These are phyloP conservation scores for Trichoderma harzianum DNA, from an alignment of 2,329 filamentous ascomycete species.

Conservation along the genomic window DNA sequence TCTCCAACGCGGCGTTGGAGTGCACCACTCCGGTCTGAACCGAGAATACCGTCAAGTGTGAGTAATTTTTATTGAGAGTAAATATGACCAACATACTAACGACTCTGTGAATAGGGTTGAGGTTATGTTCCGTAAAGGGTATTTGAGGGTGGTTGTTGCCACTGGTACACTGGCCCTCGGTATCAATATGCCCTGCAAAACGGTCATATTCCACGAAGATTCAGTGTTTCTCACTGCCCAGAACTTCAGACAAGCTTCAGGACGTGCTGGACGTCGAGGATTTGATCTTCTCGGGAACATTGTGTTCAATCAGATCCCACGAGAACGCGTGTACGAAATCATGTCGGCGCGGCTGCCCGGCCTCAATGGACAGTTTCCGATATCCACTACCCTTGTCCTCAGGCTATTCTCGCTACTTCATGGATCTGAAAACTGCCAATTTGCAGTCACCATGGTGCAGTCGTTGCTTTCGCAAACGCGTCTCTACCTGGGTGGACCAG, in stretches of 20 bases:
- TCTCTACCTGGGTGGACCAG: conserved; percentile 66
- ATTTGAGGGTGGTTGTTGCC: conserved; percentile 66
- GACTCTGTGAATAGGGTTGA: conserved; percentile 46
- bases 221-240: conserved; percentile 70
- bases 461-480: conserved; percentile 67
- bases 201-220: conserved; percentile 72
- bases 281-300: conserved; percentile 81
- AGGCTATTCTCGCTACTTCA: conserved; percentile 65
- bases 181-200: conserved; percentile 83
- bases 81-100: neutral
- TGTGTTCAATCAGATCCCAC: conserved; percentile 66
- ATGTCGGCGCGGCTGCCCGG: conserved; percentile 72
- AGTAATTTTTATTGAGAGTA: conserved; percentile 24
- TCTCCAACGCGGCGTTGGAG: conserved; percentile 65
- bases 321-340: conserved; percentile 61
- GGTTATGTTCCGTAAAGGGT: conserved; percentile 71
- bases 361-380: conserved; percentile 72
- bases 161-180: conserved; percentile 74
- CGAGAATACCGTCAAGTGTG: conserved; percentile 67
- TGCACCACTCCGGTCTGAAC: conserved; percentile 80
- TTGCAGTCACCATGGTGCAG: conserved; percentile 59
- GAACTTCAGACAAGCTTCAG: conserved; percentile 73
- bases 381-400: conserved; percentile 69
- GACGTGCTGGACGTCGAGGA: conserved; percentile 74
- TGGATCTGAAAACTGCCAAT: conserved; percentile 60